A percentile compares a stretch with the other conserved stretches of the same genome.
These are phyloP conservation scores for Schizonepeta tenuifolia DNA, from an alignment of 257 asterid species.

Conservation along the genomic window DNA sequence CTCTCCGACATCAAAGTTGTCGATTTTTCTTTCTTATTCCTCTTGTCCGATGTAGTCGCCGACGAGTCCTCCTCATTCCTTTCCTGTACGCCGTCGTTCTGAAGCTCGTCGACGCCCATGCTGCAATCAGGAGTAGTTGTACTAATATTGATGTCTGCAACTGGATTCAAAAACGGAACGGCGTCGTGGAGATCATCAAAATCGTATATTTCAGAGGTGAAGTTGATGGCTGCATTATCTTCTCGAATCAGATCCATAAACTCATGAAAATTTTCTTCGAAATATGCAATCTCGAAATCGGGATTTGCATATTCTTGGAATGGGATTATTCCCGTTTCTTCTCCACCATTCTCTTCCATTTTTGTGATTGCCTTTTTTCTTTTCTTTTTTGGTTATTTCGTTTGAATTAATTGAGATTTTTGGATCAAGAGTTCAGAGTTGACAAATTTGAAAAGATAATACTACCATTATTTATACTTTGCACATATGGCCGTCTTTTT, in stretches of 20 bases:
- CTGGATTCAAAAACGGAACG: neutral
- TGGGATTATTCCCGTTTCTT: conserved; percentile 23
- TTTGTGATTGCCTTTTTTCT: neutral
- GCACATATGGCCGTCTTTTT: neutral
- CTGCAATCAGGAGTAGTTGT: conserved; percentile 1
- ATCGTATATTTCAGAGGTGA: conserved; percentile 34
- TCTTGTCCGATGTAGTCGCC: conserved; percentile 26
- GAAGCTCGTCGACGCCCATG: conserved; percentile 2
- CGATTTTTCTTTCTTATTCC: conserved; percentile 56
- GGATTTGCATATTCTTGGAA: conserved; percentile 8
- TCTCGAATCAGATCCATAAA: conserved; percentile 51
- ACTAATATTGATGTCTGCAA: neutral
- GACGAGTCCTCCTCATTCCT: conserved; percentile 42
- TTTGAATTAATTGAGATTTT: neutral
- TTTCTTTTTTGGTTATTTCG: no score
- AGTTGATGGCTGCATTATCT: conserved; percentile 36
- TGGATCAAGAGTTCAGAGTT: conserved; percentile 1
- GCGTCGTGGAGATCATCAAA: conserved; percentile 35
- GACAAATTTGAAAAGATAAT: conserved; percentile 12
- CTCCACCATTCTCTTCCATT: conserved; percentile 40
- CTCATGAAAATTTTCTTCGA: conserved; percentile 52
- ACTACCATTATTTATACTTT: neutral
- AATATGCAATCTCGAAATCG: conserved; percentile 51
- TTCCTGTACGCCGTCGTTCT: conserved; percentile 25
- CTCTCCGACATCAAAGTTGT: conserved; percentile 70